Evolutionary conservation across 2,329 filamentous ascomycete genomes (phyloP), one percentile per base, ranked within the genome.

Genomic region (Pyrenochaeta sp.): DNA sequence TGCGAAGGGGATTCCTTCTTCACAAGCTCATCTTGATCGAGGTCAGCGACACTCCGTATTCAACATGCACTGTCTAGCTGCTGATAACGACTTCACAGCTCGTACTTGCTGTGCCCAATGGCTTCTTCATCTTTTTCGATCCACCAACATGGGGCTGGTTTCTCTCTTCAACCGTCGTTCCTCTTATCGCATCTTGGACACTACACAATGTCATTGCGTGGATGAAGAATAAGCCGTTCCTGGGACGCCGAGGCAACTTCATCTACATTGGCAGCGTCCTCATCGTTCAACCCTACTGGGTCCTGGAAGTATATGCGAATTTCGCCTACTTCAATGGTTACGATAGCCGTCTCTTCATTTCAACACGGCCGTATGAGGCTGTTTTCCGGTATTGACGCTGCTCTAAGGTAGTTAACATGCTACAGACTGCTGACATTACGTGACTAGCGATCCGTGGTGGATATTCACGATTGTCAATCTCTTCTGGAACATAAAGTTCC

Each of bases 401-500:
- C 18, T 36, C 31, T 36, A 35, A 6, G 23, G 23, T 27, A 33
- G 1, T 36, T 11, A 46, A 12, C 23, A 33, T 46, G 21, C 6
- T 46, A 33, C 21, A 46, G 29, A 18, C 31, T 46, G 43, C 43
- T 46, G 33, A 46, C 31, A 5, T 12, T 36, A 21, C 43, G 31
- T 44, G 23, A 36, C 31, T 27, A 46, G 84, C 79, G 85, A 88
- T 56, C 85, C 85, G 0, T 87, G 85, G 85, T 88, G 85, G 85
- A 79, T 87, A 20, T 86, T 85, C 60, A 85, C 84, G 0, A 81
- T 79, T 2, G 61, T 78, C 47, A 82, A 77, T 17, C 76, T 88
- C 7, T 81, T 87, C 68, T 86, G 80, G 73, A 85, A 85, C 39
- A 85, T 87, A 61, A 83, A 82, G 48, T 77, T 75, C 44, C 78